Base-by-base conservation (phyloP, 1,284 basidiomycete species). In the Moesziomyces aphidis region DNA sequence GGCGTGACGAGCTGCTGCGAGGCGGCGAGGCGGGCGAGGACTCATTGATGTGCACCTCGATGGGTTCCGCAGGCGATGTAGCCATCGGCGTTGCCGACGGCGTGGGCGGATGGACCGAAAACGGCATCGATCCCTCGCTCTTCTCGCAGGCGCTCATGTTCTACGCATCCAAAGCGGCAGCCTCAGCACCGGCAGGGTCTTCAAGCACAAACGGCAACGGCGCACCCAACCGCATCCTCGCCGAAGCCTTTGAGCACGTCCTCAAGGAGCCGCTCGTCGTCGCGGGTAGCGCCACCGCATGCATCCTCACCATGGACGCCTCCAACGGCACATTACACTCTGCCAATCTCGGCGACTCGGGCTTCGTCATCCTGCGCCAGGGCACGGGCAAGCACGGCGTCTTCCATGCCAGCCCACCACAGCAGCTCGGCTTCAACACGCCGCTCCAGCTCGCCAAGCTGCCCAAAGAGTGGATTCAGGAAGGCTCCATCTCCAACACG, bases 281-380 rank as follows among this genome's bases (percentile, higher is more conserved):
- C 75, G 93, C 92, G 55, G 93, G 94, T 53, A 93, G 93, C 19
- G 94, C 93, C 78, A 95, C 93, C 0, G 93, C 92, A 17, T 93
- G 92, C 80, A 85, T 95, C 34, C 83, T 94, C 28, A 92, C 89
- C 45, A 84, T 95, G 44, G 93, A 95, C 79, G 88, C 91, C 1
- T 88, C 89, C 15, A 91, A 90, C 1, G 93, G 93, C 22, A 73
- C 90, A 46, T 86, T 95, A 53, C 89, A 90, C 43, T 90, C 92
- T 22, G 93, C 92, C 61, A 95, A 94, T 91, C 92, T 95, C 61
- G 93, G 93, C 19, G 93, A 95, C 84, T 94, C 92, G 50, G 92
- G 93, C 15, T 95, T 91, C 83, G 87, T 90, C 66, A 90, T 95
- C 59, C 89, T 95, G 60, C 76, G 82, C 19, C 67, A 78, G 24